Conservation (phyloP, 352 stramenopile species). For the Phytopythium aichiense region DNA sequence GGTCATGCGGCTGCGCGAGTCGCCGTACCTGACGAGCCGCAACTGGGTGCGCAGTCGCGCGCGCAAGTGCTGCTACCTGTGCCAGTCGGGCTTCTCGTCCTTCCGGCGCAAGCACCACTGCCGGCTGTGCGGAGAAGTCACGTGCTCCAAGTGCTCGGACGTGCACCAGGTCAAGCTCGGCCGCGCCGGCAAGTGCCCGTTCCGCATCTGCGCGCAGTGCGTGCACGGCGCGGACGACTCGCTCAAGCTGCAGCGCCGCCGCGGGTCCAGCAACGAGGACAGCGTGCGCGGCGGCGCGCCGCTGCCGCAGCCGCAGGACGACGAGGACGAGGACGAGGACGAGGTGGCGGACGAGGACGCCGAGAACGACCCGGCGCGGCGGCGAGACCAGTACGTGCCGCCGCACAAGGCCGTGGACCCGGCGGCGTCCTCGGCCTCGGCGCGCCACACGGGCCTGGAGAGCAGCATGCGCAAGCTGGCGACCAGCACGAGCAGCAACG, state of each 20-base stretch:
- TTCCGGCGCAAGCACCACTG: conserved; percentile 69
- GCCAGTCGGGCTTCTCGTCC: conserved; percentile 49
- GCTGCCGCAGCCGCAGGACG: conserved; percentile 17
- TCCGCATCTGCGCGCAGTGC: conserved; percentile 62
- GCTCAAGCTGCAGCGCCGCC: conserved; percentile 11
- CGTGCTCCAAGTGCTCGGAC: conserved; percentile 68
- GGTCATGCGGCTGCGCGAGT: conserved; percentile 54
- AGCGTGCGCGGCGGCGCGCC: conserved; percentile 7
- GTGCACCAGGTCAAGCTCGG: conserved; percentile 57
- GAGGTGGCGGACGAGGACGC: conserved; percentile 4
- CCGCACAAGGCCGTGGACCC: background rate
- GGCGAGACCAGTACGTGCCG: background rate
- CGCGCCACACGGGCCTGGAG: background rate
- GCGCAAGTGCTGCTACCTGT: conserved; percentile 57
- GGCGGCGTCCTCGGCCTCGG: too few relatives aligned
- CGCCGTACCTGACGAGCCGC: conserved; percentile 45
- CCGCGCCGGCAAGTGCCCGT: conserved; percentile 44
- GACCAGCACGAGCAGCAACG: conserved; percentile 36
- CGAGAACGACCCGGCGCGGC: background rate
- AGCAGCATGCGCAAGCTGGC: conserved; percentile 10
- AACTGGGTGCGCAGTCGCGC: conserved; percentile 49
- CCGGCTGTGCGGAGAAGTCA: conserved; percentile 64
- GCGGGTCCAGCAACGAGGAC: conserved; percentile 7
- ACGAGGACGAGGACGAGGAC: conserved; percentile 19
- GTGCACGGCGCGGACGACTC: conserved; percentile 28